These are phyloP conservation scores for Nemania abortiva DNA, from an alignment of 2,329 filamentous ascomycete species.

Conservation along the genomic window DNA sequence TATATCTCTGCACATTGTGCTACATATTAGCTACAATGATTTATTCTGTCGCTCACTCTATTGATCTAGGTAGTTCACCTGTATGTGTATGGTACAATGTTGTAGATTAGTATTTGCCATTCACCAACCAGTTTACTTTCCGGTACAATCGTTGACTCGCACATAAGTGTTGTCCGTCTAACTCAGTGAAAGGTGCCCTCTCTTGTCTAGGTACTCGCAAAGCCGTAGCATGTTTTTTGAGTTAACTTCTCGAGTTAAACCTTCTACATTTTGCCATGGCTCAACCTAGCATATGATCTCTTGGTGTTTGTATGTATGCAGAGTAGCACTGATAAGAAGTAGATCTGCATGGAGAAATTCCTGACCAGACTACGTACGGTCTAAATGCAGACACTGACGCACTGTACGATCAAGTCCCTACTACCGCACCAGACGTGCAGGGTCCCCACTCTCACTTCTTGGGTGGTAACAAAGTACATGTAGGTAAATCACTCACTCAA, in stretches of 20 bases:
- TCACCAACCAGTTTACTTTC: neutral
- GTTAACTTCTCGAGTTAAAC: neutral
- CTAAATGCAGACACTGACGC: neutral
- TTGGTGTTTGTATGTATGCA: neutral
- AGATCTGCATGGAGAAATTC: constrained; percentile 18
- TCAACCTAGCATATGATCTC: neutral
- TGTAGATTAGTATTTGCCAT: neutral
- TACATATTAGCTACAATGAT: neutral
- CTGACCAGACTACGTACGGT: constrained; percentile 22
- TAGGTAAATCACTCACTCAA: constrained; percentile 44
- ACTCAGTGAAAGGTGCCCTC: neutral
- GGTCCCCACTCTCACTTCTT: constrained; percentile 32
- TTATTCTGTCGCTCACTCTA: neutral
- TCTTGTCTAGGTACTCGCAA: neutral
- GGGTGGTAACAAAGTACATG: constrained; percentile 35
- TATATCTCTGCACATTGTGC: neutral
- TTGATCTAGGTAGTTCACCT: too few species aligned
- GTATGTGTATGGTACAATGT: neutral
- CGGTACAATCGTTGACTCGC: neutral
- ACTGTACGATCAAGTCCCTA: constrained; percentile 34
- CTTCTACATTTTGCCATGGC: neutral
- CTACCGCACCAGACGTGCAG: constrained; percentile 27
- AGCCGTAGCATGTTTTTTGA: neutral
- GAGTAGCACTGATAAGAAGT: constrained; percentile 27
- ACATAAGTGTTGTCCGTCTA: neutral